These are phyloP conservation scores for Xylaria scruposa DNA, from an alignment of 495 filamentous ascomycete genomes.

Conservation along the genomic window DNA sequence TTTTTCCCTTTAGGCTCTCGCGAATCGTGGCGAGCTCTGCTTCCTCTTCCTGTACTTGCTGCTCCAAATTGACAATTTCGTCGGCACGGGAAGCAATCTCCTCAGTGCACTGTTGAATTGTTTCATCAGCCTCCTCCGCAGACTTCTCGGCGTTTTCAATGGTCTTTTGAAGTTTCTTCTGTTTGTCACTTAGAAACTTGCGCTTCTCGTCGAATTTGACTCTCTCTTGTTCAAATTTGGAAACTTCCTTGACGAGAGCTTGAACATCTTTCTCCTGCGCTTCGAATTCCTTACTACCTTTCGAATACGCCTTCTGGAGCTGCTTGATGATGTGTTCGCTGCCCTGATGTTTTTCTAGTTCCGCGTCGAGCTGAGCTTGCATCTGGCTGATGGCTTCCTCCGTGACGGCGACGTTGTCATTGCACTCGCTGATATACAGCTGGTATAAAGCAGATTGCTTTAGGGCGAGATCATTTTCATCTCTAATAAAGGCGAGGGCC, in stretches of 20 bases:
- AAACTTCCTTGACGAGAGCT: slow-evolving; percentile 82
- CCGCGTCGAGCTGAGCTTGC: slow-evolving; percentile 84
- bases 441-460: slow-evolving; percentile 94
- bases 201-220: slow-evolving; percentile 98
- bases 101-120: slow-evolving; percentile 74
- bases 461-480: slow-evolving; percentile 89
- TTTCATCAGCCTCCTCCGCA: slow-evolving; percentile 74
- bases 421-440: slow-evolving; percentile 83
- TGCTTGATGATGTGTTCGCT: slow-evolving; percentile 90
- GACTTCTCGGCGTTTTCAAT: slow-evolving; percentile 69
- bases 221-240: slow-evolving; percentile 90
- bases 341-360: slow-evolving; percentile 90
- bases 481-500: slow-evolving; percentile 83
- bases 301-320: slow-evolving; percentile 84
- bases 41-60: slow-evolving; percentile 77
- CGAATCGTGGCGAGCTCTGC: slow-evolving; percentile 79
- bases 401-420: slow-evolving; percentile 86
- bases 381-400: slow-evolving; percentile 89
- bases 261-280: slow-evolving; percentile 82
- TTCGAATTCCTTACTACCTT: slow-evolving; percentile 80
- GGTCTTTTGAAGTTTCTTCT: slow-evolving; percentile 93
- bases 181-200: slow-evolving; percentile 87
- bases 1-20: slow-evolving; percentile 90
- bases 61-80: slow-evolving; percentile 76
- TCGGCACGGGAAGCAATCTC: slow-evolving; percentile 77